A percentile compares a stretch with the other conserved stretches of the same genome.
phyloP scores from a whole-genome alignment of 2,329 filamentous ascomycete genomes.

The Aspergillus quadricinctus region DNA sequence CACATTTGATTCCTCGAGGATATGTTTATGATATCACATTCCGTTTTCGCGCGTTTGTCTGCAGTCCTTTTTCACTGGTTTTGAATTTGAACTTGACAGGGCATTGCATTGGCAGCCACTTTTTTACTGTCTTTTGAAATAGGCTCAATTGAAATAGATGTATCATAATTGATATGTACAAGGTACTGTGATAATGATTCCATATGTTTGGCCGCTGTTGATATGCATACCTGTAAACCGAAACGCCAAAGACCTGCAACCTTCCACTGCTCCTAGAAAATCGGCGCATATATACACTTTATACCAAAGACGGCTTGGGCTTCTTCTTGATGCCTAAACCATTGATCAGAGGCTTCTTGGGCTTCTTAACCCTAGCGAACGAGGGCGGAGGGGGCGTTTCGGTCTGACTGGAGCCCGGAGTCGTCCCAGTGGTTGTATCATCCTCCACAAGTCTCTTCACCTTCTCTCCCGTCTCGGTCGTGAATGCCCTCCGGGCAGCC shows the following conservation, averaged over 20 bases:
- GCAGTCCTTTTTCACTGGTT: constrained; percentile 4
- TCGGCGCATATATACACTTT: constrained; percentile 4
- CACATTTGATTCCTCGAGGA: constrained; percentile 6
- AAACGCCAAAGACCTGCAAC: neutral
- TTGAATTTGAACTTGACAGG: neutral
- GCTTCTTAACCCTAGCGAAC: constrained; percentile 74
- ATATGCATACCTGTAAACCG: neutral
- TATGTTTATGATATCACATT: constrained; percentile 16
- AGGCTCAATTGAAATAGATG: neutral
- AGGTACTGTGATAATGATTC: neutral
- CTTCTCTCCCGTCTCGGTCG: constrained; percentile 53
- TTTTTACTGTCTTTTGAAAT: constrained; percentile 1
- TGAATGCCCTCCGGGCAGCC: constrained; percentile 73
- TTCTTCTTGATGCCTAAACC: constrained; percentile 87
- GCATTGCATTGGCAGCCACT: neutral
- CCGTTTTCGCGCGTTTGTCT: constrained; percentile 10
- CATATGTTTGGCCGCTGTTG: neutral
- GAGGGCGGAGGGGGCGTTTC: constrained; percentile 53
- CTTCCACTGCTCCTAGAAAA: neutral
- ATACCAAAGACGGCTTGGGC: constrained; percentile 55
- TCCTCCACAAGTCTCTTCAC: constrained; percentile 53
- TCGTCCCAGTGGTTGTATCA: constrained; percentile 30
- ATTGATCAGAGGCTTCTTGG: constrained; percentile 77
- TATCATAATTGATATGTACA: constrained; percentile 1
- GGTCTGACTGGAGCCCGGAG: constrained; percentile 19